Conservation (phyloP, 208 protist species). For the Leishmania guyanensis region DNA sequence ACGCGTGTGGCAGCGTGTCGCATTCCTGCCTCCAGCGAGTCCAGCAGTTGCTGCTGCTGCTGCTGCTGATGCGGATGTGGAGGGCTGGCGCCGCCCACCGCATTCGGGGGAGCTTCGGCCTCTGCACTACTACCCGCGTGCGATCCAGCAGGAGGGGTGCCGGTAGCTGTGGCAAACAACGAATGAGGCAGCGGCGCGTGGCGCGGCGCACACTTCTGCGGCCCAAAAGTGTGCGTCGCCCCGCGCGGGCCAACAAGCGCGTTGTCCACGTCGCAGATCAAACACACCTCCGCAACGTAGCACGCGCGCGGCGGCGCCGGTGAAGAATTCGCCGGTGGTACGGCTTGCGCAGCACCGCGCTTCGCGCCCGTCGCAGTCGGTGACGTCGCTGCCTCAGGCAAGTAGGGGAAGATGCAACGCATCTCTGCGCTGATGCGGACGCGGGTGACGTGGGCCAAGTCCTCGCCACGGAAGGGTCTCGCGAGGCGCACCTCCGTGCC, state of each 20-base stretch:
- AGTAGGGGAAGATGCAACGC: slow-evolving; percentile 24
- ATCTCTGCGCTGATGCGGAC: slow-evolving; percentile 35
- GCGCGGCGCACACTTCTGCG: slow-evolving; percentile 74
- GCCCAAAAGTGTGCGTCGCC: slow-evolving; percentile 73
- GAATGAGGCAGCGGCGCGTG: neutral
- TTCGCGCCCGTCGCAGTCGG: neutral
- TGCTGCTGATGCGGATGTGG: too few relatives aligned
- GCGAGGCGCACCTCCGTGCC: slow-evolving; percentile 22
- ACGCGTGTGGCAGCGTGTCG: slow-evolving; percentile 43
- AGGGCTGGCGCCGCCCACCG: slow-evolving; percentile 33
- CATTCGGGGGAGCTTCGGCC: slow-evolving; percentile 26
- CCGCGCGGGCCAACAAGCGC: slow-evolving; percentile 65
- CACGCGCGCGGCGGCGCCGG: neutral
- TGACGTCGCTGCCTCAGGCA: neutral
- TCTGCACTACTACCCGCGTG: neutral
- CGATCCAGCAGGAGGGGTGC: neutral
- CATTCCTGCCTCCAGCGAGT: slow-evolving; percentile 61
- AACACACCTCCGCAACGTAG: slow-evolving; percentile 35
- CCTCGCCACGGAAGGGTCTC: slow-evolving; percentile 53
- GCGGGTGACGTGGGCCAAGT: slow-evolving; percentile 46
- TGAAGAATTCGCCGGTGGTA: neutral
- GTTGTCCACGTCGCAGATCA: slow-evolving; percentile 84
- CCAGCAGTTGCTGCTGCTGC: slow-evolving; percentile 39
- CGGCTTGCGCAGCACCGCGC: neutral
- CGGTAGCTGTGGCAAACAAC: neutral